Conservation (phyloP, 352 stramenopile genomes). For the Phytophthora melonis region DNA sequence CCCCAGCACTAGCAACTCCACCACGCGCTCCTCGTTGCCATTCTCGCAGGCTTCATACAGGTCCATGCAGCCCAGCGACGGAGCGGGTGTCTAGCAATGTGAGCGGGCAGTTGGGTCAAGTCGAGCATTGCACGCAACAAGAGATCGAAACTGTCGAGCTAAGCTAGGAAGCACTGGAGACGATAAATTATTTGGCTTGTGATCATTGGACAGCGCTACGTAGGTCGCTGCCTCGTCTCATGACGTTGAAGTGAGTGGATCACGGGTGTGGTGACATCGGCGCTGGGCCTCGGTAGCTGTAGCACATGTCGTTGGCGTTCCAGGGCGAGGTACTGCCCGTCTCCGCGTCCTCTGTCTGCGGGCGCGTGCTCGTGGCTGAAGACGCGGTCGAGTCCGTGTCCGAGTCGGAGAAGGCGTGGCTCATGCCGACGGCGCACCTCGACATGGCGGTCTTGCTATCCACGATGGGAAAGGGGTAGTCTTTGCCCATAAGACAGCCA, state of each 20-base stretch:
- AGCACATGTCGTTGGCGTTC: conserved; percentile 44
- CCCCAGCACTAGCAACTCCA: conserved; percentile 73
- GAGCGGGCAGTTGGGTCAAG: conserved; percentile 2
- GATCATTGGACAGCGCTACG: not conserved
- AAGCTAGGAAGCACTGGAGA: not conserved
- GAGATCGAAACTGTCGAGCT: conserved; percentile 23
- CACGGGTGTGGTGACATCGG: conserved; percentile 5
- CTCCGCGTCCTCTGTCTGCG: conserved; percentile 16
- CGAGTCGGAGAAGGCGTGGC: conserved; percentile 47
- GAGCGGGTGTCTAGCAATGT: conserved; percentile 4
- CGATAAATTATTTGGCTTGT: conserved; percentile 19
- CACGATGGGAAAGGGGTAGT: conserved; percentile 97
- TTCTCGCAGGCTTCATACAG: conserved; percentile 85
- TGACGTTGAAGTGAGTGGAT: not conserved
- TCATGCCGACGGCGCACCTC: conserved; percentile 93
- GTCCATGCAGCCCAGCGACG: conserved; percentile 58
- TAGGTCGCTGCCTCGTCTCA: conserved; percentile 2
- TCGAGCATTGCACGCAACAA: conserved; percentile 16
- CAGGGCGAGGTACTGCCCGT: conserved; percentile 5
- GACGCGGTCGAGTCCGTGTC: conserved; percentile 27
- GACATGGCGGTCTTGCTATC: conserved; percentile 91
- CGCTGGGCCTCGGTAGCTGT: conserved; percentile 29
- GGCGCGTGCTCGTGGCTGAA: conserved; percentile 11
- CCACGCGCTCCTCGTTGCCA: conserved; percentile 84
- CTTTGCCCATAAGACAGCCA: conserved; percentile 91